Conservation (phyloP, 2,329 filamentous ascomycete species). For the Xylogone sp. region DNA sequence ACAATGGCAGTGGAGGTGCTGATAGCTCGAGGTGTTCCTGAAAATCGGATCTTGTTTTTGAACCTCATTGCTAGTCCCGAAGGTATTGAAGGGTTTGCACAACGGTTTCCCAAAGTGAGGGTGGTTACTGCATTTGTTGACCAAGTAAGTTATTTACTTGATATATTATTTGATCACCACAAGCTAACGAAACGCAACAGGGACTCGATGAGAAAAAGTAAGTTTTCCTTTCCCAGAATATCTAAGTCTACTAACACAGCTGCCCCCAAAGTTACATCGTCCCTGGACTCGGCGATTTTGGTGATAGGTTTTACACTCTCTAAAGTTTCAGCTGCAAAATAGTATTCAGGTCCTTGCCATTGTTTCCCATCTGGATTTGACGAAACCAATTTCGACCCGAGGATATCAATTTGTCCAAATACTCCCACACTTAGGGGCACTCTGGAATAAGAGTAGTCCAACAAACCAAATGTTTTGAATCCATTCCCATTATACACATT, state of each 20-base stretch:
- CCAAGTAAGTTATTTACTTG: slow-evolving; percentile 44
- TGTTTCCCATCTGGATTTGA: no score
- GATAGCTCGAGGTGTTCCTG: slow-evolving; percentile 84
- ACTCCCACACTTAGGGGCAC: background rate
- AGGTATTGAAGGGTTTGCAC: slow-evolving; percentile 83
- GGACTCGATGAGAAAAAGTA: slow-evolving; percentile 98
- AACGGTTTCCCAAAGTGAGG: slow-evolving; percentile 81
- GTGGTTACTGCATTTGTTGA: slow-evolving; percentile 97
- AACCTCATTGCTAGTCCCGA: slow-evolving; percentile 97
- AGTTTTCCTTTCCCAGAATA: slow-evolving; percentile 28
- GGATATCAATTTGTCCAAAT: background rate
- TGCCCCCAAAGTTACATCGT: slow-evolving; percentile 74
- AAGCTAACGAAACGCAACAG: slow-evolving; percentile 30
- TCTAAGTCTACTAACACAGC: slow-evolving; percentile 12
- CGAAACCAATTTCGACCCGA: background rate
- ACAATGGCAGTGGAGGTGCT: slow-evolving; percentile 96
- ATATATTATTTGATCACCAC: background rate
- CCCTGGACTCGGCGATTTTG: slow-evolving; percentile 91
- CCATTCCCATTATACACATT: background rate
- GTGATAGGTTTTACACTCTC: slow-evolving; percentile 92
- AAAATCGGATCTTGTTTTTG: slow-evolving; percentile 92
- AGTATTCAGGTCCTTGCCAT: background rate
- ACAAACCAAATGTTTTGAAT: background rate
- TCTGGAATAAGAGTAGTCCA: background rate
- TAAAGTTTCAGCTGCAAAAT: slow-evolving; percentile 36